These are phyloP conservation scores for Aspergillus aculeatinus DNA, from an alignment of 2,329 filamentous ascomycete genomes.

Conservation along the genomic window DNA sequence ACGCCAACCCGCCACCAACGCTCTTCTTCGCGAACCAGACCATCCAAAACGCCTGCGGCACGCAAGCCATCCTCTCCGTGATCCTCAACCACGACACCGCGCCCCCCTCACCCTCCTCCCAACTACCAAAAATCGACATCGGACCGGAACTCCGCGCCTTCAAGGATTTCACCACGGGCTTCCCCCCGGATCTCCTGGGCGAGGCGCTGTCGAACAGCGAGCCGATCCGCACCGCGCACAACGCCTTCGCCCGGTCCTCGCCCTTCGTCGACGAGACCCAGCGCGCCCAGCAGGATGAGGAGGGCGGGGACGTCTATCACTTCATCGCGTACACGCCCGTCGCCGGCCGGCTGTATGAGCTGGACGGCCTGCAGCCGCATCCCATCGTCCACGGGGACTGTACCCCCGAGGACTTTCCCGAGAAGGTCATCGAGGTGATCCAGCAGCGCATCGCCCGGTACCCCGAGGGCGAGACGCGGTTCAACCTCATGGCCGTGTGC, in stretches of 20 bases:
- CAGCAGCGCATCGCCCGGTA: conserved; percentile 82
- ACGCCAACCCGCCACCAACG: conserved; percentile 69
- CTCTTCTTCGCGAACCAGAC: conserved; percentile 96
- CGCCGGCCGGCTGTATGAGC: conserved; percentile 79
- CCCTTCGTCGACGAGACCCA: conserved; percentile 93
- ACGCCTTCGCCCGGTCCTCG: conserved; percentile 82
- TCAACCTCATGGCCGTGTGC: conserved; percentile 93
- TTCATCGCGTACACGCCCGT: conserved; percentile 93
- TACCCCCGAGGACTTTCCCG: conserved; percentile 67
- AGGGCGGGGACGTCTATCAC: conserved; percentile 87
- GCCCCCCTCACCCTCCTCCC: conserved; percentile 14
- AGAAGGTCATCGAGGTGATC: conserved; percentile 81
- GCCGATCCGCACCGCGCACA: conserved; percentile 76
- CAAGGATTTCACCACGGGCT: conserved; percentile 81
- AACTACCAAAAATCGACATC: conserved; percentile 58
- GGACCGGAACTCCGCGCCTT: conserved; percentile 72
- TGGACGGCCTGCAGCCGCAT: conserved; percentile 89
- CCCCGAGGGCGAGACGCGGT: conserved; percentile 82
- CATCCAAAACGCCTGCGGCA: conserved; percentile 97
- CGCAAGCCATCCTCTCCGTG: conserved; percentile 88
- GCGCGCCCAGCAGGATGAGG: conserved; percentile 67
- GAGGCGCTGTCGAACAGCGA: conserved; percentile 71
- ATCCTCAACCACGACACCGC: conserved; percentile 73
- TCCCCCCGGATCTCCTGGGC: conserved; percentile 73
- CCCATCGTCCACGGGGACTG: conserved; percentile 87